phyloP scores from a whole-genome alignment of 2,329 filamentous ascomycete species.

The Hymenotorrendiella dingleyae region DNA sequence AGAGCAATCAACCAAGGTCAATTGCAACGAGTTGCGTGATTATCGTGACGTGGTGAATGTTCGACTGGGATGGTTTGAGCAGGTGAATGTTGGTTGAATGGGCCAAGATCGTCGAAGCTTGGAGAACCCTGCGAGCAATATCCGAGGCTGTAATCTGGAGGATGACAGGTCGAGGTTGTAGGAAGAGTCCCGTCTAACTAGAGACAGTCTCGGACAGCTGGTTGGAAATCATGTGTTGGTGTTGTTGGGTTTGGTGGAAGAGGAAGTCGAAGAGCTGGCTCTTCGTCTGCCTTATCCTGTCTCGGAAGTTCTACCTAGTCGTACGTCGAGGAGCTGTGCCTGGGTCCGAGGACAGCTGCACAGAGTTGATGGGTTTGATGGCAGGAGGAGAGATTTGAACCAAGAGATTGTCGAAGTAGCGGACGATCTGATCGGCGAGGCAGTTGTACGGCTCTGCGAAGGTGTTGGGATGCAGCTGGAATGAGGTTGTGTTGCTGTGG shows the following conservation, averaged over 20 bases:
- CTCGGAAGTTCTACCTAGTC: background rate
- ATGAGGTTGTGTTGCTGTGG: constrained; percentile 18
- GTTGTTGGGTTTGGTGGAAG: constrained; percentile 34
- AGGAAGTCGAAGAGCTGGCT: constrained; percentile 45
- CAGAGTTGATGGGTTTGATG: background rate
- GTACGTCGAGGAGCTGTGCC: constrained; percentile 1
- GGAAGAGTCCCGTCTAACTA: constrained; percentile 31
- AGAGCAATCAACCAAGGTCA: constrained; percentile 16
- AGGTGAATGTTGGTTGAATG: constrained; percentile 3
- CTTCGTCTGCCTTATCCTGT: constrained; percentile 33
- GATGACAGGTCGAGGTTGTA: constrained; percentile 17
- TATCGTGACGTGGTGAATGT: constrained; percentile 12
- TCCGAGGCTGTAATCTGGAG: constrained; percentile 12
- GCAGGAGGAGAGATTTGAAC: constrained; percentile 3
- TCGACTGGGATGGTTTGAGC: constrained; percentile 4
- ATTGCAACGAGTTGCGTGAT: constrained; percentile 15
- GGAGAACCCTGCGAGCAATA: constrained; percentile 9
- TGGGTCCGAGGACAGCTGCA: constrained; percentile 3
- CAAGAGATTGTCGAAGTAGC: background rate
- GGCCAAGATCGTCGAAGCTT: constrained; percentile 3
- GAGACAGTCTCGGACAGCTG: constrained; percentile 34
- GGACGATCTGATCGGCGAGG: constrained; percentile 2
- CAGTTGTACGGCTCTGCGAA: constrained; percentile 9
- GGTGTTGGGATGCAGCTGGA: constrained; percentile 11
- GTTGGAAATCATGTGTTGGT: constrained; percentile 37